Conservation (phyloP, 2,329 filamentous ascomycete genomes). For the Amphichorda felina region DNA sequence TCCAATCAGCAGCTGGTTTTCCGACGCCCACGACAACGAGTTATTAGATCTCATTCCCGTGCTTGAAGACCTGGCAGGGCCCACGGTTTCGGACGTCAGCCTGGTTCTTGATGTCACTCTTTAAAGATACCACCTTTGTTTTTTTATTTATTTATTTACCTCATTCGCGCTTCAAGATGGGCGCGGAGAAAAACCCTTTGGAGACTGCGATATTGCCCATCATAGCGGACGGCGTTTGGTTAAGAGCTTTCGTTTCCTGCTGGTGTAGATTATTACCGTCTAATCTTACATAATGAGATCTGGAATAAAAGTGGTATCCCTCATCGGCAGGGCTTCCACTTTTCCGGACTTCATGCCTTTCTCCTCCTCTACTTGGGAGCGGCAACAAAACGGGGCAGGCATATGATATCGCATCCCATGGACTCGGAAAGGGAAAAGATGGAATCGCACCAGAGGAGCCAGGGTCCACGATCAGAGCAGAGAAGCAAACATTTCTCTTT, state of each 20-base stretch:
- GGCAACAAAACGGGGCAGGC: neutral
- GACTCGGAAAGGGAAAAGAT: conserved; percentile 18
- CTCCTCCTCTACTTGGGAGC: neutral
- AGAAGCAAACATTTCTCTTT: too few species aligned
- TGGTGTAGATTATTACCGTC: conserved; percentile 37
- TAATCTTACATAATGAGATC: conserved; percentile 35
- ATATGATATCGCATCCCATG: conserved; percentile 13
- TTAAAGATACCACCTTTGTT: conserved; percentile 25
- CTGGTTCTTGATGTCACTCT: conserved; percentile 88
- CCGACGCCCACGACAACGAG: conserved; percentile 98
- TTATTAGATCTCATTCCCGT: conserved; percentile 94
- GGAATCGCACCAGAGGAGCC: conserved; percentile 4
- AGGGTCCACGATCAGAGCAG: neutral
- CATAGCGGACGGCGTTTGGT: conserved; percentile 47
- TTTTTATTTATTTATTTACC: conserved; percentile 13
- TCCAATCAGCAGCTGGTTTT: conserved; percentile 99
- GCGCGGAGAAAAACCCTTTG: neutral
- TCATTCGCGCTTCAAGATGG: conserved; percentile 3
- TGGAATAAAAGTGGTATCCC: neutral
- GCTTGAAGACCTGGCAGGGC: conserved; percentile 85
- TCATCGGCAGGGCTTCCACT: neutral
- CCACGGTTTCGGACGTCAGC: conserved; percentile 89
- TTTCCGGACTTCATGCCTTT: too few species aligned
- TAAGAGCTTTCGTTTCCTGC: conserved; percentile 30
- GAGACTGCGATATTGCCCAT: conserved; percentile 20